phyloP scores from a whole-genome alignment of 108 stramenopile genomes.

The Craspedostauros australis region DNA sequence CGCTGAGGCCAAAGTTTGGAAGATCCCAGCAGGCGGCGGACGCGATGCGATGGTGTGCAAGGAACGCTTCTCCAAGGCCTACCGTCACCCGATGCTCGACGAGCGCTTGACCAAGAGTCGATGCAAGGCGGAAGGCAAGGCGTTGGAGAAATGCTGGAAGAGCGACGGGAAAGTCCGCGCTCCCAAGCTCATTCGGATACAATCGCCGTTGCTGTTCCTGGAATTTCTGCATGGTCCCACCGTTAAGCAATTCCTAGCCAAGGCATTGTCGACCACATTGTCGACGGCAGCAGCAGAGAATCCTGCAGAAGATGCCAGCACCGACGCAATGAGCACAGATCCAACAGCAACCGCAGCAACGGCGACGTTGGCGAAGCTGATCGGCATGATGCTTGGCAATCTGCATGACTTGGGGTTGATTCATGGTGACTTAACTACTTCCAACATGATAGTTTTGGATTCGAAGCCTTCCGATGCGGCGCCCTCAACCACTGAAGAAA shows the following conservation, averaged over 20 bases:
- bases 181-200: conserved; percentile 22
- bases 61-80: conserved; percentile 91
- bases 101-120: conserved; percentile 82
- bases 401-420: conserved; percentile 86
- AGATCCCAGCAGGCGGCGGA: conserved; percentile 16
- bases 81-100: conserved; percentile 91
- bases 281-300: background rate
- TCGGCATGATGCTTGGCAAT: conserved; percentile 77
- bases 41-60: conserved; percentile 54
- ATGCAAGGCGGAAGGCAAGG: conserved; percentile 56
- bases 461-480: too few relatives aligned
- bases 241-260: conserved; percentile 29
- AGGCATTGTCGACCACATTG: background rate
- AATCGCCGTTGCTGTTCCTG: conserved; percentile 45
- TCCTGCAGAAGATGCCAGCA: background rate
- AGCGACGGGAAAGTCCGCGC: conserved; percentile 21
- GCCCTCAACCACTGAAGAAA: background rate
- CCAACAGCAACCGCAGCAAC: conserved; percentile 12
- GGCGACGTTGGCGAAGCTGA: conserved; percentile 38
- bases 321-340: background rate
- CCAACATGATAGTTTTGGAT: conserved; percentile 79
- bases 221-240: conserved; percentile 63
- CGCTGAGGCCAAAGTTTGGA: conserved; percentile 81
- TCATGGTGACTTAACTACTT: conserved; percentile 97
- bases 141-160: conserved; percentile 29